phyloP scores from a whole-genome alignment of 129 eudicot genomes.

The Heracleum sosnowskyi region DNA sequence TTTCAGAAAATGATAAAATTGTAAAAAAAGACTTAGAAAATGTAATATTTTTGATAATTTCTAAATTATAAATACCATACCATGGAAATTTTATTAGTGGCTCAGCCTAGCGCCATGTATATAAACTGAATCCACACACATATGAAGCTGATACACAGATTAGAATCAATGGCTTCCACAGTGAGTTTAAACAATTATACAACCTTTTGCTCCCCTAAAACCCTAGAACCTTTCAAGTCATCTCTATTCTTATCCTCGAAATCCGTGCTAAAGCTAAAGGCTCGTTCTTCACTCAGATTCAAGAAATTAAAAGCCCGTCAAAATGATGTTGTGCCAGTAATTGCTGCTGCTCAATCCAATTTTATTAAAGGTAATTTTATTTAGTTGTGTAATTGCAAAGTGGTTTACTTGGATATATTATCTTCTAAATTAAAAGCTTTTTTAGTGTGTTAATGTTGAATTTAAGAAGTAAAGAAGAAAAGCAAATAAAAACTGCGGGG shows the following conservation, averaged over 20 bases:
- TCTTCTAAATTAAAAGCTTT: neutral
- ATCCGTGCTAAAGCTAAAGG: conserved; percentile 28
- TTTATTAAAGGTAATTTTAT: conserved; percentile 43
- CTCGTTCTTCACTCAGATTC: conserved; percentile 13
- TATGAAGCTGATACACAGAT: neutral
- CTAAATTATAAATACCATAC: too few relatives aligned
- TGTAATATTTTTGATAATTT: too few relatives aligned
- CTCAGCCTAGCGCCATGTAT: neutral
- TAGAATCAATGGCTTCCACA: neutral
- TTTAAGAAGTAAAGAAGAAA: neutral
- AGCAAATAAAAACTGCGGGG: too few relatives aligned
- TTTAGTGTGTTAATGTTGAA: neutral
- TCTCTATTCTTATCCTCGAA: conserved; percentile 31
- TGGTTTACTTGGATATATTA: neutral
- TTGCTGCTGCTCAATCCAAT: conserved; percentile 57
- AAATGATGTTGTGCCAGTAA: conserved; percentile 11
- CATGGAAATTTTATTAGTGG: neutral
- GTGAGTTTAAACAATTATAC: neutral
- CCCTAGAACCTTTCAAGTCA: conserved; percentile 13
- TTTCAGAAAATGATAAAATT: too few relatives aligned
- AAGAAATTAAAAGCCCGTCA: conserved; percentile 16
- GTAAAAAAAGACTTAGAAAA: too few relatives aligned
- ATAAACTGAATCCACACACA: neutral
- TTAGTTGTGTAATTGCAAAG: neutral
- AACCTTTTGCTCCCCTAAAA: neutral